Evolutionary conservation across 208 protist species (phyloP).

Genomic region (Leishmania amazonensis): DNA sequence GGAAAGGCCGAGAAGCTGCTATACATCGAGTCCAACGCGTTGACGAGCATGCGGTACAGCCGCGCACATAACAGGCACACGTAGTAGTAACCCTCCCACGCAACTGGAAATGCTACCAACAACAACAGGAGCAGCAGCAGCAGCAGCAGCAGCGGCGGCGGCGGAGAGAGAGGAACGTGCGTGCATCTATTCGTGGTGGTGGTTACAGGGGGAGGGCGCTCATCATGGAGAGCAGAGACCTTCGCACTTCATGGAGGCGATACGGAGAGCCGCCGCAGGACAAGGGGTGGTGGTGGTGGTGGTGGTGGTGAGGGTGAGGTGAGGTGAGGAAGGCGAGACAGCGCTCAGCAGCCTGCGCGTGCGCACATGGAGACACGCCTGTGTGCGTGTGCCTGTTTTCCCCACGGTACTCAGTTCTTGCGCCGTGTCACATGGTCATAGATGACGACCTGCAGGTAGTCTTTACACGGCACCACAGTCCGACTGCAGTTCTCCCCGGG

Average conservation of each 20-base stretch:
- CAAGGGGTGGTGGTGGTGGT: neutral
- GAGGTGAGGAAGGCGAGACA: neutral
- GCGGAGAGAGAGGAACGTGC: neutral
- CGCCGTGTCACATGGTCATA: slow-evolving; percentile 92
- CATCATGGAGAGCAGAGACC: neutral
- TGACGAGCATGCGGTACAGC: neutral
- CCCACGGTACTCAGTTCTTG: slow-evolving; percentile 73
- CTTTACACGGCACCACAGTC: slow-evolving; percentile 91
- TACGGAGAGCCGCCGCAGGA: neutral
- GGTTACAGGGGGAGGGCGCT: slow-evolving; percentile 5
- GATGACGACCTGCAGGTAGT: slow-evolving; percentile 96
- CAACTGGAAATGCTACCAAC: neutral
- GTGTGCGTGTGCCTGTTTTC: neutral
- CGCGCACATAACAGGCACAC: neutral
- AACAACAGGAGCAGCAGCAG: neutral
- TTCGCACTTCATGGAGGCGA: neutral
- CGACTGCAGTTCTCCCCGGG: slow-evolving; percentile 95
- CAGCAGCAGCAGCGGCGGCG: neutral
- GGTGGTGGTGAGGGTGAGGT: neutral
- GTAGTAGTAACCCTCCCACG: neutral
- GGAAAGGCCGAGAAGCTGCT: neutral
- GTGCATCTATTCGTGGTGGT: neutral
- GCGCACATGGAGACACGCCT: neutral
- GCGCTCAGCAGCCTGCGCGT: neutral
- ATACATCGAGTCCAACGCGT: neutral